Evolutionary conservation across 768 basidiomycete species (phyloP).

Genomic region (Tremella yokohamensis): DNA sequence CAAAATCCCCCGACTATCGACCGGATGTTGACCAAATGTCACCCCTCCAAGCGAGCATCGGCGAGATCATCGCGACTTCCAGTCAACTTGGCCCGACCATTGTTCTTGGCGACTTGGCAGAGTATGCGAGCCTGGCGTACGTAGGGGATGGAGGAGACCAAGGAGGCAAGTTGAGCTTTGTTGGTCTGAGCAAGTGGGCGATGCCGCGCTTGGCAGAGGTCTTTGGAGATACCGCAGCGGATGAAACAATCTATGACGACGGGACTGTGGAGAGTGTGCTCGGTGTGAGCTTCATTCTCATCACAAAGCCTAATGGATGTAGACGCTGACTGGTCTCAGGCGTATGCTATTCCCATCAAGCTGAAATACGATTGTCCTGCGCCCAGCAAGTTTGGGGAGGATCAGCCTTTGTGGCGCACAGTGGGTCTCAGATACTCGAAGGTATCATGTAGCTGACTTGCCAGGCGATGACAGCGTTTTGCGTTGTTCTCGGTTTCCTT

Average conservation of each 20-base stretch:
- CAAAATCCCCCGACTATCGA: conserved; percentile 76
- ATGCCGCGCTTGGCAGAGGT: conserved; percentile 82
- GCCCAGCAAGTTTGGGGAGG: conserved; percentile 81
- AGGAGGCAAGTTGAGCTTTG: conserved; percentile 67
- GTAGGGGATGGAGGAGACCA: conserved; percentile 56
- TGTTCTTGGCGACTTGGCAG: conserved; percentile 76
- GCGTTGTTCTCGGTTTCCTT: conserved; percentile 55
- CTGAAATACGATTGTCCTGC: conserved; percentile 92
- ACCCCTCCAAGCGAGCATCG: conserved; percentile 62
- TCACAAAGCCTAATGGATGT: not conserved
- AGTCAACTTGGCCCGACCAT: conserved; percentile 65
- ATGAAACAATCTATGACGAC: conserved; percentile 65
- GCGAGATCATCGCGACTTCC: conserved; percentile 67
- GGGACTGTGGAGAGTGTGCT: conserved; percentile 81
- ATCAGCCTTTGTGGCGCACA: conserved; percentile 88
- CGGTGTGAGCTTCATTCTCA: conserved; percentile 56
- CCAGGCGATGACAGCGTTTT: conserved; percentile 29
- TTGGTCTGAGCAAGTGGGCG: conserved; percentile 78
- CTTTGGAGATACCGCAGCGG: conserved; percentile 65
- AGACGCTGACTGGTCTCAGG: conserved; percentile 48
- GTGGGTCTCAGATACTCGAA: conserved; percentile 57
- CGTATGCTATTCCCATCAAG: conserved; percentile 85
- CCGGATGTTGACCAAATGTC: conserved; percentile 75
- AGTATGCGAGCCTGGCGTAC: conserved; percentile 83
- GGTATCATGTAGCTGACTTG: not conserved